Percentiles rank a stretch among this genome's conserved stretches.
Evolutionary conservation across 1,284 basidiomycete species (phyloP).

Genomic region (Puccinia triticina): DNA sequence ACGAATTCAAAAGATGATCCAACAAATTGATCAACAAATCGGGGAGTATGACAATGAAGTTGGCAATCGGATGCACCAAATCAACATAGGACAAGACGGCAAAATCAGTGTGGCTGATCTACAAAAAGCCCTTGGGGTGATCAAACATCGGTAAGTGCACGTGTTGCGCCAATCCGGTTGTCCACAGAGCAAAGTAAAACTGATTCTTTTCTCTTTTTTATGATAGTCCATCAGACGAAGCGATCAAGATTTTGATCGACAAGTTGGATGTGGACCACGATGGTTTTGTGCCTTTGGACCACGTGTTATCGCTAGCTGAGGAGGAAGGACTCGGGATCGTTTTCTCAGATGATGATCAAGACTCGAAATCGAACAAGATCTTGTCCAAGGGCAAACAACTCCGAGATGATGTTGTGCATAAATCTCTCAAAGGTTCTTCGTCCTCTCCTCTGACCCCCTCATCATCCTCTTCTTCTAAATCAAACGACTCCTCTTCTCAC

Average conservation of each 20-base stretch:
- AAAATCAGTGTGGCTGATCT: slow-evolving; percentile 88
- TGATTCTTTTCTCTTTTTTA: neutral
- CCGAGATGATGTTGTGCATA: slow-evolving; percentile 13
- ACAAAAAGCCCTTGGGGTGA: slow-evolving; percentile 84
- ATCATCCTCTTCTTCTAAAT: neutral
- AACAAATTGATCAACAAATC: slow-evolving; percentile 90
- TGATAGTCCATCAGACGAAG: slow-evolving; percentile 77
- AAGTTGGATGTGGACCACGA: slow-evolving; percentile 96
- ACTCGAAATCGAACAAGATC: slow-evolving; percentile 56
- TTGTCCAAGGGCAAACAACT: slow-evolving; percentile 54
- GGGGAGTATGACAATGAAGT: slow-evolving; percentile 81
- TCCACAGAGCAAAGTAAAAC: neutral
- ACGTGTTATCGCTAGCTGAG: slow-evolving; percentile 61
- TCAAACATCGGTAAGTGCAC: slow-evolving; percentile 70
- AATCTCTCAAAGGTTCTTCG: neutral
- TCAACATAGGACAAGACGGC: slow-evolving; percentile 87
- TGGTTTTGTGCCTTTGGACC: slow-evolving; percentile 71
- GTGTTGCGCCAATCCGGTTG: neutral
- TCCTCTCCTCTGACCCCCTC: neutral
- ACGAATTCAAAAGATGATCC: slow-evolving; percentile 91
- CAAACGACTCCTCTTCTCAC: neutral
- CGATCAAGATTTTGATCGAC: slow-evolving; percentile 83
- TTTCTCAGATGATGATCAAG: slow-evolving; percentile 54
- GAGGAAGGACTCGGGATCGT: slow-evolving; percentile 61
- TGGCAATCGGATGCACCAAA: slow-evolving; percentile 88